Evolutionary conservation across 352 stramenopile genomes (phyloP), one percentile per base, ranked within the genome.

Genomic region (Peronospora destructor): DNA sequence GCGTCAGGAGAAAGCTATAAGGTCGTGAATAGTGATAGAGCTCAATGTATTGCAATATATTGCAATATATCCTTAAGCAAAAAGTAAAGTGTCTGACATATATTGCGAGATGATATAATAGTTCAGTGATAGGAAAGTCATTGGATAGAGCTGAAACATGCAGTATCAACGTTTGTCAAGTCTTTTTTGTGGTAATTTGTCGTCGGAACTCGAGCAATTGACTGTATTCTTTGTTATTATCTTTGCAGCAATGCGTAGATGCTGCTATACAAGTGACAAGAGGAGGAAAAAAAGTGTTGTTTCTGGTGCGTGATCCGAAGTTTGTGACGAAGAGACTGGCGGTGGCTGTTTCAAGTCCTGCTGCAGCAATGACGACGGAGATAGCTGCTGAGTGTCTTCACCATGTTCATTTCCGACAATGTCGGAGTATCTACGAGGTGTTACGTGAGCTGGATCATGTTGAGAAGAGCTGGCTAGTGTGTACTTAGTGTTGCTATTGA

Each of bases 361-460:
- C 41, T 8, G 34, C 48, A 33, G 49, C 40, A 13, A 59, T 57
- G 36, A 51, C 50, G 26, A 60, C 46, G 13, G 44, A 56, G 4
- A 30, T 39, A 19, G 49, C 50, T 2, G 55, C 53, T 2, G 46
- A 68, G 36, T 56, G 55, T 21, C 59, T 80, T 8, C 51, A 55
- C 7, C 48, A 50, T 16, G 44, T 83, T 41, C 63, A 35, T 23
- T 65, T 83, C 25, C 61, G 48, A 21, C 57, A 56, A 17, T 72
- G 61, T 11, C 67, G 52, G 23, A 61, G 60, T 47, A 40, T 74
- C 25, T 72, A 67, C 29, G 61, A 74, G 25, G 38, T 71, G 17
- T 29, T 78, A 25, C 49, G 54, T 21, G 64, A 69, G 45, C 37
- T 80, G 8, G 52, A 71, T 25, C 44, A 42, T 9, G 45, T 68